Base-by-base conservation (phyloP, 148 eudicot species). In the Rheum nobile region DNA sequence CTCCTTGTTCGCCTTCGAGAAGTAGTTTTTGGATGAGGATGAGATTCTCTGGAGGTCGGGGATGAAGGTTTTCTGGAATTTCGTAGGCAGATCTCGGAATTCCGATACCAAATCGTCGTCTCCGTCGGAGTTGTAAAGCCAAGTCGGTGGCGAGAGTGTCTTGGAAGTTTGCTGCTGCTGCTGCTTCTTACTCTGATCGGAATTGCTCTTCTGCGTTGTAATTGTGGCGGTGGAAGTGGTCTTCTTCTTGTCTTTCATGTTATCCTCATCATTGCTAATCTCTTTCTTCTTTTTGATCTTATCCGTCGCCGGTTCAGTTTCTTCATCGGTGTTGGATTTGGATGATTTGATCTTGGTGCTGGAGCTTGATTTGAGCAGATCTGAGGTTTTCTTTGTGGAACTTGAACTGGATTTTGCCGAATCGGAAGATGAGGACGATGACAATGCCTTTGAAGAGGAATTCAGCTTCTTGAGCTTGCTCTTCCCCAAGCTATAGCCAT, bases 1-100 rank as follows among this genome's bases (percentile, higher is more conserved):
- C 67, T 94, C 79, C 43, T 87, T 89, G 81, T 88, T 88, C 72
- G 87, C 84, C 77, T 75, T 85, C 0, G 79, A 75, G 13, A 91
- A 79, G 82, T 93, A 93, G 7, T 76, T 65, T 71, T 82, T 77
- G 3, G 98, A 93, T 6, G 92, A 85, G 19, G 89, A 72, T 39
- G 96, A 91, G 46, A 94, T 82, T 80, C 67, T 79, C 41, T 88
- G 89, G 41, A 94, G 76, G 77, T 94, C 98, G 76, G 98, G 98
- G 77, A 94, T 44, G n/a, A 94, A 75, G 50, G 89, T 54, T 79
- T 89, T 78, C 69, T 94, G 98, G 44, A 94, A 91, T 76, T 85
- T 94, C 0, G 84, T 71, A 2, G 98, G 93, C 0, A 94, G 84
- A 72, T 88, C 91, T 77, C 83, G 78, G 77, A 94, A 84, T 21